Evolutionary conservation across 164 flowering plant genomes (phyloP), one percentile per base, ranked within the genome.

Genomic region (Magnolia officinalis): DNA sequence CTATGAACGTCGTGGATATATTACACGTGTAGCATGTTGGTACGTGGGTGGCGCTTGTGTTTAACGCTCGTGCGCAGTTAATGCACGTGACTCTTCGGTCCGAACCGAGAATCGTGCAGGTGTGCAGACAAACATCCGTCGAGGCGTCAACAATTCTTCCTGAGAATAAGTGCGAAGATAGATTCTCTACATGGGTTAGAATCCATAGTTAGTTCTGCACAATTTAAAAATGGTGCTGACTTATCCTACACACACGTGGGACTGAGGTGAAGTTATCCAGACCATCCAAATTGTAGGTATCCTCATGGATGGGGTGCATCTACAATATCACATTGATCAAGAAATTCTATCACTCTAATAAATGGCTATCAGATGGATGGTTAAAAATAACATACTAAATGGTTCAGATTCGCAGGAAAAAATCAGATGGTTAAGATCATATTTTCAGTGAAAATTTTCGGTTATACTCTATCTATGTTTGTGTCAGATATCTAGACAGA

Each of bases 161-260:
- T 20, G 19, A 70, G 72, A 70, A 70, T 70, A 31, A 70, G 31
- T 70, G 72, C 50, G 72, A 70, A 29, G 3, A 29, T 37, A 45
- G 2, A 55, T 55, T 11, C 18, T 55, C 18, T 11, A 16, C 61
- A 11, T 0, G 1, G 3, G 61, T 16, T 3, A 55, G 61, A 11
- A 9, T 11, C 61, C 61, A 11, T 2, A 8, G 61, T 55, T 11
- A 9, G 61, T 55, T 55, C 18, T 55, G 61, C 4, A 55, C 16
- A 11, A 55, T 55, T 9, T 55, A 2, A 14, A 55, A 55, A 55
- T 1, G 61, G 61, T 55, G 61, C 16, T 16, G 61, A 55, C 61
- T 55, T 16, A 8, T 55, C 10, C 19, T 55, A 18, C 19, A 11
- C 61, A 16, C 61, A 11, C 61, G 19, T 55, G 61, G 18, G 19